A percentile compares a stretch with the other conserved stretches of the same genome.
phyloP scores from a whole-genome alignment of 1,284 basidiomycete genomes.

The Amylostereum areolatum region DNA sequence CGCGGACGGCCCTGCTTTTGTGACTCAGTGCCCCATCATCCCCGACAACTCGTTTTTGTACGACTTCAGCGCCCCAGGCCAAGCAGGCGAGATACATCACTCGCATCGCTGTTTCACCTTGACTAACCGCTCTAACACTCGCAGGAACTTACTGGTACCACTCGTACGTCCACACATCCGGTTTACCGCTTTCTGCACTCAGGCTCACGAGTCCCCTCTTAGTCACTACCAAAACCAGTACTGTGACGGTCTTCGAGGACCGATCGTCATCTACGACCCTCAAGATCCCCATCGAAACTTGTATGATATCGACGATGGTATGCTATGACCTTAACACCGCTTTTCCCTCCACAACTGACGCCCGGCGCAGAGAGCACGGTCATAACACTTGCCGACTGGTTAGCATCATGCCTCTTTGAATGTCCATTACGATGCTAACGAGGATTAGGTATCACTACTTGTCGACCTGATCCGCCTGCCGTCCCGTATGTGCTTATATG shows the following conservation, averaged over 20 bases:
- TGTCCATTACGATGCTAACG: slow-evolving; percentile 15
- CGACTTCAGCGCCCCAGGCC: slow-evolving; percentile 24
- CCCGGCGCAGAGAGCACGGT: slow-evolving; percentile 29
- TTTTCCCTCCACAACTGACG: background rate
- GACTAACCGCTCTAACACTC: background rate
- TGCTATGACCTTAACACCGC: slow-evolving; percentile 18
- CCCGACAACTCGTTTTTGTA: slow-evolving; percentile 39
- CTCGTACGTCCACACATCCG: slow-evolving; percentile 3
- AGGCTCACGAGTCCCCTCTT: slow-evolving; percentile 8
- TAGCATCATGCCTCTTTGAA: slow-evolving; percentile 14
- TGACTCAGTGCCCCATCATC: slow-evolving; percentile 42
- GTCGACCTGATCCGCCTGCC: background rate
- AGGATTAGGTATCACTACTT: slow-evolving; percentile 27
- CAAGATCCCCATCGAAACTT: slow-evolving; percentile 29
- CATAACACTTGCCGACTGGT: slow-evolving; percentile 33
- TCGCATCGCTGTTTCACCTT: background rate
- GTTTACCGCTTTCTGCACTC: background rate
- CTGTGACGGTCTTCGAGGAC: slow-evolving; percentile 27
- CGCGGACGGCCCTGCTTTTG: slow-evolving; percentile 22
- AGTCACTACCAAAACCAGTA: slow-evolving; percentile 30
- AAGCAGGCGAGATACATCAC: slow-evolving; percentile 22
- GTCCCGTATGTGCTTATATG: slow-evolving; percentile 1
- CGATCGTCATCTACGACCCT: slow-evolving; percentile 37
- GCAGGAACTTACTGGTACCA: slow-evolving; percentile 20
- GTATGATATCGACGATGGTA: slow-evolving; percentile 39